Conservation (phyloP, 768 basidiomycete species). For the Pilatotrama ljubarskyi region DNA sequence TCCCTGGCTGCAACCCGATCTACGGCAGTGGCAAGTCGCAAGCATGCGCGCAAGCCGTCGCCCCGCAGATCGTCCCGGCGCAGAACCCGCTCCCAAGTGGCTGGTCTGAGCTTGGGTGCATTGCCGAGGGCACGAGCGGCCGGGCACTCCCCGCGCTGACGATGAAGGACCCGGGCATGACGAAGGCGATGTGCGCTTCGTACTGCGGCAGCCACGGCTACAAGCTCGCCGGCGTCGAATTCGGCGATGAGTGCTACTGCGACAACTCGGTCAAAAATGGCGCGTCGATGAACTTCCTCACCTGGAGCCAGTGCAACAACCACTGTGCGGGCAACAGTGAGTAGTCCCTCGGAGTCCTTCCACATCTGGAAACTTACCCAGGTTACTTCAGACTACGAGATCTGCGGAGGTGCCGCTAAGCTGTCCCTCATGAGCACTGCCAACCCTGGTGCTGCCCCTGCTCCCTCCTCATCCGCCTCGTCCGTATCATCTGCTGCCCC, state of each 20-base stretch:
- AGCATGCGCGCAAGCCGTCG: constrained; percentile 9
- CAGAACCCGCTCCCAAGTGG: constrained; percentile 20
- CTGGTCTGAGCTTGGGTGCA: constrained; percentile 28
- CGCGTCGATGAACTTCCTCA: constrained; percentile 20
- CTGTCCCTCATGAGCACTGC: constrained; percentile 19
- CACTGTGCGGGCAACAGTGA: constrained; percentile 26
- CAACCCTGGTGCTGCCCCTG: constrained; percentile 9
- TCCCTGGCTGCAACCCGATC: constrained; percentile 29
- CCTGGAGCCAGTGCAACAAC: constrained; percentile 24
- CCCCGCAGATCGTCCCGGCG: constrained; percentile 14
- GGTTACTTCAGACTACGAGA: constrained; percentile 16
- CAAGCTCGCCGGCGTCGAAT: constrained; percentile 31
- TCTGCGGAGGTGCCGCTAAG: constrained; percentile 27
- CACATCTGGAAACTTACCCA: not conserved
- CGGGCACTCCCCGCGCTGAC: constrained; percentile 26
- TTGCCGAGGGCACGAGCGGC: constrained; percentile 28
- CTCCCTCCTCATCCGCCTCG: constrained; percentile 10
- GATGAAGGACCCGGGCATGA: constrained; percentile 25
- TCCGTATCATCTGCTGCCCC: constrained; percentile 18
- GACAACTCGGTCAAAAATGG: constrained; percentile 28
- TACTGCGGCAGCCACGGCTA: constrained; percentile 28
- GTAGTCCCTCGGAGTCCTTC: not conserved
- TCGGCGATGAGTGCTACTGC: constrained; percentile 30
- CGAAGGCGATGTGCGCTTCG: constrained; percentile 22
- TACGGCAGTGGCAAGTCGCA: constrained; percentile 12